phyloP scores from a whole-genome alignment of 495 filamentous ascomycete species.

The Xylaria palmicola region DNA sequence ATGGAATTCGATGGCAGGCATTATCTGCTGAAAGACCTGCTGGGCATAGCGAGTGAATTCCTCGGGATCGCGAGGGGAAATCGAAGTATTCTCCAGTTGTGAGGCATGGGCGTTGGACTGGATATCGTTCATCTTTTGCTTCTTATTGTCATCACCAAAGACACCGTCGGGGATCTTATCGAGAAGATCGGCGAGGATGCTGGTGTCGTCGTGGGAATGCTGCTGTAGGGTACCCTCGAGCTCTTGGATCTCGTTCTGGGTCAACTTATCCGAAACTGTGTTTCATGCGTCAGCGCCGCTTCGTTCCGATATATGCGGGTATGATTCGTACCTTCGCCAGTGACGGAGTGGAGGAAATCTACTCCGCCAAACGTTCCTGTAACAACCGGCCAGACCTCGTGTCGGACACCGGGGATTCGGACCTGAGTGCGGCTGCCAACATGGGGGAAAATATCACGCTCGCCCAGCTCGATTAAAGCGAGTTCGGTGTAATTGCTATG shows the following conservation, averaged over 20 bases:
- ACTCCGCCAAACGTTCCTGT: slow-evolving; percentile 93
- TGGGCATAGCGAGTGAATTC: slow-evolving; percentile 68
- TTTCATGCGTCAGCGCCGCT: not conserved
- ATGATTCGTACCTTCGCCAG: slow-evolving; percentile 60
- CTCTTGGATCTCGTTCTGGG: slow-evolving; percentile 79
- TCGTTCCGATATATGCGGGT: not conserved
- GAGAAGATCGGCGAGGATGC: slow-evolving; percentile 71
- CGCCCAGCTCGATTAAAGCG: slow-evolving; percentile 79
- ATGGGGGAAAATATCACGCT: slow-evolving; percentile 77
- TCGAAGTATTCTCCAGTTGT: slow-evolving; percentile 61
- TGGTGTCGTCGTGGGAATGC: slow-evolving; percentile 55
- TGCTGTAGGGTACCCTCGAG: slow-evolving; percentile 73
- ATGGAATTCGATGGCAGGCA: slow-evolving; percentile 84
- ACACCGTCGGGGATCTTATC: slow-evolving; percentile 74
- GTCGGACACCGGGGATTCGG: slow-evolving; percentile 60
- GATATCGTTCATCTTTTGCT: slow-evolving; percentile 62
- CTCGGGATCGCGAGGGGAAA: slow-evolving; percentile 73
- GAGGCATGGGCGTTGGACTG: slow-evolving; percentile 66
- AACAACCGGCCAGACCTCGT: slow-evolving; percentile 70
- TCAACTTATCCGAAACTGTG: slow-evolving; percentile 75
- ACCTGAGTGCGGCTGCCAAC: slow-evolving; percentile 71
- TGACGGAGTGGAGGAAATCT: slow-evolving; percentile 80
- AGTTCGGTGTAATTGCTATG: slow-evolving; percentile 91
- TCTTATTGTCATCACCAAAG: slow-evolving; percentile 68
- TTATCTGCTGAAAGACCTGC: slow-evolving; percentile 69